These are phyloP conservation scores for Purpureocillium takamizusanense DNA, from an alignment of 2,329 filamentous ascomycete genomes.

Conservation along the genomic window DNA sequence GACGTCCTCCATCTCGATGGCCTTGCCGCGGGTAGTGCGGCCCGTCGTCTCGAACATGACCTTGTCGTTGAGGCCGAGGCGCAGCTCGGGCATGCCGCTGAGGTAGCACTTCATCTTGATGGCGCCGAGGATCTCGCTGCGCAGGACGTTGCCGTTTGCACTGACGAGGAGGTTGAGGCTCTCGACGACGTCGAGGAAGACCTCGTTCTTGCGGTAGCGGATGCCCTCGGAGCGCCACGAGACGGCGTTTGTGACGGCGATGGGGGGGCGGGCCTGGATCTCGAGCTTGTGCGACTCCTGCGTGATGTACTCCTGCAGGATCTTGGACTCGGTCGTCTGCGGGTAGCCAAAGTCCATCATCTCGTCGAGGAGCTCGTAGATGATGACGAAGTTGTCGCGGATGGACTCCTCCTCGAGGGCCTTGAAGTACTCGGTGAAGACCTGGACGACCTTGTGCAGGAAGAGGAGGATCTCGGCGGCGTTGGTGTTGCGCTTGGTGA, in stretches of 20 bases:
- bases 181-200: constrained; percentile 96
- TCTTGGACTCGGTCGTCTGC: constrained; percentile 97
- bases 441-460: constrained; percentile 94
- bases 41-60: constrained; percentile 99
- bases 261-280: constrained; percentile 89
- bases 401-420: constrained; percentile 98
- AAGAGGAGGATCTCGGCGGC: constrained; percentile 97
- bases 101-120: constrained; percentile 99
- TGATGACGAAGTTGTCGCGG: constrained; percentile 97
- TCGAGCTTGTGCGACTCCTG: constrained; percentile 99
- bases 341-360: constrained; percentile 99
- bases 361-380: constrained; percentile 96
- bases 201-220: constrained; percentile 97
- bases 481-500: constrained; percentile 98
- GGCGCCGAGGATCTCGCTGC: constrained; percentile 91
- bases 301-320: constrained; percentile 97
- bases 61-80: constrained; percentile 94
- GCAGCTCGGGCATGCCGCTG: constrained; percentile 93
- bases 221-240: constrained; percentile 98
- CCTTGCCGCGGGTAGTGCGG: constrained; percentile 85
- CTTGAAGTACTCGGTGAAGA: constrained; percentile 99
- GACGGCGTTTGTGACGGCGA: constrained; percentile 96
- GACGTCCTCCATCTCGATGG: constrained; percentile 99
- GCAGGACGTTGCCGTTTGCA: constrained; percentile 86
- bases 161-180: constrained; percentile 93